A percentile compares a stretch with the other conserved stretches of the same genome.
phyloP scores from a whole-genome alignment of 441 rosid species.

The Aleurites moluccanus region DNA sequence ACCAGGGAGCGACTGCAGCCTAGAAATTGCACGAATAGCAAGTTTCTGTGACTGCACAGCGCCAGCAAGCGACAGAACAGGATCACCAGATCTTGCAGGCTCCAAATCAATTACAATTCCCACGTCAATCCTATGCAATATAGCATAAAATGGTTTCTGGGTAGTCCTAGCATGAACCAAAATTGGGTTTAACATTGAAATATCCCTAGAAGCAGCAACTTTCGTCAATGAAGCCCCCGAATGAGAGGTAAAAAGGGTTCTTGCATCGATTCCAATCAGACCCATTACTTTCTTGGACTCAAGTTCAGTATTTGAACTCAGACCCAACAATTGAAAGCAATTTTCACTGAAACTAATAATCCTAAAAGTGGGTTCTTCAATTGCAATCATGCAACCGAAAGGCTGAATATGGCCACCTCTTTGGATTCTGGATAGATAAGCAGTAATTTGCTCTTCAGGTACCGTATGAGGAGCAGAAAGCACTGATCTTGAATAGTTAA shows the following conservation, averaged over 20 bases:
- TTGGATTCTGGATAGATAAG: slow-evolving; percentile 66
- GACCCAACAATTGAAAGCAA: slow-evolving; percentile 51
- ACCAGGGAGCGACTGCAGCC: slow-evolving; percentile 76
- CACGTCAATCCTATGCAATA: slow-evolving; percentile 69
- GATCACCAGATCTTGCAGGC: slow-evolving; percentile 61
- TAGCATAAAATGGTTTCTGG: slow-evolving; percentile 71
- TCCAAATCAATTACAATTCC: slow-evolving; percentile 84
- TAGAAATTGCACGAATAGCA: slow-evolving; percentile 69
- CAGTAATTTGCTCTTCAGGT: slow-evolving; percentile 59
- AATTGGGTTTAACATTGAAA: slow-evolving; percentile 66
- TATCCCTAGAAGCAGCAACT: slow-evolving; percentile 61
- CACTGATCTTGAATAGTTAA: slow-evolving; percentile 68
- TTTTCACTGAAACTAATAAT: slow-evolving; percentile 68
- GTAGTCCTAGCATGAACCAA: slow-evolving; percentile 55
- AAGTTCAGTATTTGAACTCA: slow-evolving; percentile 26
- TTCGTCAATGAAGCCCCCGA: slow-evolving; percentile 57
- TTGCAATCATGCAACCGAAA: slow-evolving; percentile 72
- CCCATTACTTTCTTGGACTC: slow-evolving; percentile 27
- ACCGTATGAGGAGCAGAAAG: slow-evolving; percentile 48
- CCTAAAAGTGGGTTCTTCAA: slow-evolving; percentile 57
- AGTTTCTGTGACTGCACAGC: slow-evolving; percentile 86
- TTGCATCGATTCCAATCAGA: slow-evolving; percentile 69
- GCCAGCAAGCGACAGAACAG: slow-evolving; percentile 62
- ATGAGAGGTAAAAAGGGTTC: slow-evolving; percentile 55
- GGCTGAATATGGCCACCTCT: slow-evolving; percentile 78